Base-by-base conservation (phyloP, 2,329 filamentous ascomycete species). In the Fusarium succisae region DNA sequence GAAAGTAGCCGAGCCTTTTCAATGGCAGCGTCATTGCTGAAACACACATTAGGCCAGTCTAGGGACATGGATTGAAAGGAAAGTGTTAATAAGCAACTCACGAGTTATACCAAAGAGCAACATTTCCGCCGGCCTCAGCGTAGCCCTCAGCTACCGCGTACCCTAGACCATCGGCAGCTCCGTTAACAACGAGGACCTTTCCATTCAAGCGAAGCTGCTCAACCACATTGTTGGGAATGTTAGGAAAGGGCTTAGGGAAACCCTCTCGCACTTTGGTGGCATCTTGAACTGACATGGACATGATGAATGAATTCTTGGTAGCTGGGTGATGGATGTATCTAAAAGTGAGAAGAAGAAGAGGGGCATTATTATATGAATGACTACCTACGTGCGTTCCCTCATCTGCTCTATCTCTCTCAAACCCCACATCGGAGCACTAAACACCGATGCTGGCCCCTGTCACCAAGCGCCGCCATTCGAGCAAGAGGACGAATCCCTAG, bases 101-200 rank as follows among this genome's bases (percentile, higher is more conserved):
- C 78, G 78, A 77, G 62, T 81, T 79, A 50, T 82, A 82, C 77
- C 76, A 79, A 9, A 82, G 57, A 1, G 72, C 86, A 28, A 87
- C 82, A 50, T 83, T 56, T 2, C 80, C 85, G 1, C 81, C 81
- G 1, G 85, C 85, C 61, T 87, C 86, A 4, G 85, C 85, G 78
- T 86, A 83, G 3, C 81, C 84, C 63, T 87, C 83, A 0, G 84
- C 80, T 8, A 86, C 84, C 0, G 86, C 81, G 48, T 80, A 77
- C 1, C 86, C 86, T 45, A 87, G 83, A 0, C 86, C 86, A 45
- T 86, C 85, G 0, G 84, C 82, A 2, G 85, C 85, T 9, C 86
- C 86, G 1, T 80, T 87, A 2, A 87, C 78, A n/a, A 83, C 81
- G 0, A 83, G 82, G 62, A 84, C 81, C 63, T 82, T 86, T 14